Evolutionary conservation across 345 rosid genomes (phyloP).

Genomic region (Stellera chamaejasme): DNA sequence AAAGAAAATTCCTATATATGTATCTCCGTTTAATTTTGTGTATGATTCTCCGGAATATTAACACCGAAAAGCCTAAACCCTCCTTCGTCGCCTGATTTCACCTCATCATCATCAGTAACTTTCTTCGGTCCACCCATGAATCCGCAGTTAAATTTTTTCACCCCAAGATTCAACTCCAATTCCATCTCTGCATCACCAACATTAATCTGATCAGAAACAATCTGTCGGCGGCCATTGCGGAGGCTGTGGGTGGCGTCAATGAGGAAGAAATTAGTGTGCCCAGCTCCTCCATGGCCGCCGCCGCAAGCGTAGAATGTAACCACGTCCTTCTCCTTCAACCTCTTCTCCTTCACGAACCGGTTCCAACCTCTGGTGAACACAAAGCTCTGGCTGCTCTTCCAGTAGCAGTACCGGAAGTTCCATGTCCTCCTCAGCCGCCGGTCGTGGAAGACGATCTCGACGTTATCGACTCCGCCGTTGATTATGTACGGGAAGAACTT

Average conservation of each 20-base stretch:
- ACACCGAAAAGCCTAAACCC: slow-evolving; percentile 53
- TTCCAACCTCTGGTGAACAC: slow-evolving; percentile 55
- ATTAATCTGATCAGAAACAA: slow-evolving; percentile 4
- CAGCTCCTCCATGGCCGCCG: slow-evolving; percentile 6
- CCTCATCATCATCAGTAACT: slow-evolving; percentile 1
- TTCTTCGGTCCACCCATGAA: slow-evolving; percentile 1
- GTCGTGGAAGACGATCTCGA: slow-evolving; percentile 36
- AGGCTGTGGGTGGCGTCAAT: slow-evolving; percentile 29
- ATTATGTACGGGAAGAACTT: slow-evolving; percentile 42
- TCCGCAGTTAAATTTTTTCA: slow-evolving; percentile 7
- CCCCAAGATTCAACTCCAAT: slow-evolving; percentile 23
- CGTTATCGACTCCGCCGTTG: slow-evolving; percentile 15
- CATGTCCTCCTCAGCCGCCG: slow-evolving; percentile 31
- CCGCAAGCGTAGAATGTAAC: slow-evolving; percentile 21
- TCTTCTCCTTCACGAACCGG: slow-evolving; percentile 34
- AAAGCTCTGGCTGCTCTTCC: slow-evolving; percentile 46
- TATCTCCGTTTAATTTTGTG: no score
- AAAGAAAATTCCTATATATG: no score
- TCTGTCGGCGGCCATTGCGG: background rate
- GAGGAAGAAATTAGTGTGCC: slow-evolving; percentile 24
- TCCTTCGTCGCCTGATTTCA: slow-evolving; percentile 1
- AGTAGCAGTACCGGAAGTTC: slow-evolving; percentile 47
- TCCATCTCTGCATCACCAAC: slow-evolving; percentile 17
- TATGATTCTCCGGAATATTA: slow-evolving; percentile 11
- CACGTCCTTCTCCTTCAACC: slow-evolving; percentile 22